Base-by-base conservation (phyloP, 805 yeast genomes). In the Spencermartinsiella europaea region DNA sequence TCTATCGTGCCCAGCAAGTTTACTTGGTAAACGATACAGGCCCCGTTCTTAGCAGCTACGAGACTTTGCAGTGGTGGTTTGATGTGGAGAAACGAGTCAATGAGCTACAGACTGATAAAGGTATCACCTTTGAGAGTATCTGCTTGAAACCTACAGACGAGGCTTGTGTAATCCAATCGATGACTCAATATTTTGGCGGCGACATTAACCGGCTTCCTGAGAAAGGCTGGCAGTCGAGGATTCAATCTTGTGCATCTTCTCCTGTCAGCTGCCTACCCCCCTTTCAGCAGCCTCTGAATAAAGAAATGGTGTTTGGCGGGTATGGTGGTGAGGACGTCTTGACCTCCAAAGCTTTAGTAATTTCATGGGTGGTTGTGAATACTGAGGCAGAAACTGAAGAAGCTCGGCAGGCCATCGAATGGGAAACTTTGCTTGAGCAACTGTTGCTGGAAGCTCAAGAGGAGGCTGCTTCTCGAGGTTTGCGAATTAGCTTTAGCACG, bases 221-320 rank as follows among this genome's bases (percentile, higher is more conserved):
- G 34, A 56, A 55, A 1, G 67, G 68, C 19, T 91, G 95, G 95
- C 60, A 70, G 35, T 52, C 59, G 1, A 68, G 75, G 44, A 60
- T 91, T 8, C 58, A 70, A 44, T 60, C 65, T 2, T 91, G 99
- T 61, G 74, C 93, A 0, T 70, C 74, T 16, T 77, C 87, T 1
- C 98, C 98, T 0, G 97, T 91, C 1, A 82, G 78, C 52, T 91
- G 99, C 61, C 68, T 91, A 34, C 98, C 99, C 0, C 66, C 81
- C 0, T 91, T 90, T 65, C 95, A 87, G 59, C 97, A 89, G 62
- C 98, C 98, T 0, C 69, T 91, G 51, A 83, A 81, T 55, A 77
- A 80, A 21, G 78, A 81, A 44, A 55, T 88, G 16, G 62, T 91
- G 3, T 86, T 91, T 64, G 90, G 91, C 15, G 80, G 79, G 0